Base-by-base conservation (phyloP, 306 rosid genomes). In the Trifolium fragiferum region DNA sequence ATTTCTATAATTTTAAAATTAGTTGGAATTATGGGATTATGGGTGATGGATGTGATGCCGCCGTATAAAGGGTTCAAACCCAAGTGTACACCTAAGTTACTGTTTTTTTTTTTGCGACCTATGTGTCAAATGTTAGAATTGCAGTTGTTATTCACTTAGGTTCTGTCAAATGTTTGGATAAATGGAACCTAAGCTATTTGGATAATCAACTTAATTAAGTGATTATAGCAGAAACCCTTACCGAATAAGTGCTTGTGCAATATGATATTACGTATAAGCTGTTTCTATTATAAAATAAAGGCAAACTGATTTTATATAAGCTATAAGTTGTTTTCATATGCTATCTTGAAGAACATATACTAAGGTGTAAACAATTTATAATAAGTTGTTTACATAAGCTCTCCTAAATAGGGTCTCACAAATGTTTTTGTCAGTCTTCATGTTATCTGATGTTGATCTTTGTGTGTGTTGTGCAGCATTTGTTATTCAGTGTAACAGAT, bases 401-500 rank as follows among this genome's bases (percentile, higher is more conserved):
- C 6, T 44, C 50, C 0, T 44, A 1, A 44, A 12, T 44, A 4
- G n/a, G n/a, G n/a, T 12, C 15, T 43, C 49, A 43, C n/a, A 43
- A 6, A 41, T 43, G 15, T 43, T 43, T 12, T 10, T 43, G 49
- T 5, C 6, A 4, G 33, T 70, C 7, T 66, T 77, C 51, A 18
- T 23, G n/a, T 47, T 69, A 35, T 47, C 65, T 78, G 38, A 30
- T 37, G 3, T 66, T 74, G 75, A 51, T 72, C 38, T 33, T 25
- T 74, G 74, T 77, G 21, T 79, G 69, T 76, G 15, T 80, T 68
- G 64, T 82, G 82, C 96, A 95, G 99, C 96, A 92, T 86, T 86
- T 95, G 83, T 84, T 95, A 80, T 92, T 90, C 80, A 95, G 97
- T 62, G 97, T 95, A 2, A 90, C 92, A 4, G 97, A 95, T 53